These are phyloP conservation scores for Chlorencoelia australis DNA, from an alignment of 2,329 filamentous ascomycete genomes.

Conservation along the genomic window DNA sequence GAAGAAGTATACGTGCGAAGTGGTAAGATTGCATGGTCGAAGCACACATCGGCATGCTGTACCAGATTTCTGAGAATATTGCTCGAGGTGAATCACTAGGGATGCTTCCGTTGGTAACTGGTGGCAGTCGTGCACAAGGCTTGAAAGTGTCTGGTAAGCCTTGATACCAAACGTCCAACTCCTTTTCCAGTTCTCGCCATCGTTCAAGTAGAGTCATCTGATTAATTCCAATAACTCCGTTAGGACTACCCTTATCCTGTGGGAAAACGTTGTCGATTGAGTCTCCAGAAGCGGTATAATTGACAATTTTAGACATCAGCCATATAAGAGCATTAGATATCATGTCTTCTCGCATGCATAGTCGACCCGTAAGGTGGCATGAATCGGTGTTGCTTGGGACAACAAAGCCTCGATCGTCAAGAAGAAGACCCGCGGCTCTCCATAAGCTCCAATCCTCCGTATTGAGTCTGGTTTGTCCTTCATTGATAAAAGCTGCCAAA, in stretches of 20 bases:
- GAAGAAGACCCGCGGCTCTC: constrained; percentile 51
- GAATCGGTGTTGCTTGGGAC: constrained; percentile 33
- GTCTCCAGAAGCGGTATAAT: constrained; percentile 50
- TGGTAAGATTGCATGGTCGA: constrained; percentile 57
- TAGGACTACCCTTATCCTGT: constrained; percentile 27
- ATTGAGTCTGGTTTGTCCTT: constrained; percentile 49
- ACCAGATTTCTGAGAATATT: constrained; percentile 49
- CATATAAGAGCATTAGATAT: constrained; percentile 55
- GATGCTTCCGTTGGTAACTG: constrained; percentile 18
- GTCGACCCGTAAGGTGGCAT: constrained; percentile 32
- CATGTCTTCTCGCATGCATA: constrained; percentile 50
- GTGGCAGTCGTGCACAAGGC: constrained; percentile 41
- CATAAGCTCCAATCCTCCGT: constrained; percentile 52
- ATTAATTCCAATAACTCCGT: constrained; percentile 34
- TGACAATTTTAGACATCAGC: constrained; percentile 56
- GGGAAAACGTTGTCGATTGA: constrained; percentile 31
- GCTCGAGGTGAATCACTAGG: constrained; percentile 22
- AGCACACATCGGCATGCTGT: constrained; percentile 51
- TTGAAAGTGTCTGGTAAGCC: constrained; percentile 50
- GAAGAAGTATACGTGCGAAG: constrained; percentile 50
- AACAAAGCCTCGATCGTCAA: constrained; percentile 44
- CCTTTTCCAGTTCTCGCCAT: constrained; percentile 44
- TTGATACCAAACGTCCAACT: constrained; percentile 48
- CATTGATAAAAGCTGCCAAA: constrained; percentile 53
- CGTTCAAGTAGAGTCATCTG: constrained; percentile 39